Evolutionary conservation across 495 filamentous ascomycete species (phyloP), one percentile per base, ranked within the genome.

Genomic region (Aspergillus conjunctus): DNA sequence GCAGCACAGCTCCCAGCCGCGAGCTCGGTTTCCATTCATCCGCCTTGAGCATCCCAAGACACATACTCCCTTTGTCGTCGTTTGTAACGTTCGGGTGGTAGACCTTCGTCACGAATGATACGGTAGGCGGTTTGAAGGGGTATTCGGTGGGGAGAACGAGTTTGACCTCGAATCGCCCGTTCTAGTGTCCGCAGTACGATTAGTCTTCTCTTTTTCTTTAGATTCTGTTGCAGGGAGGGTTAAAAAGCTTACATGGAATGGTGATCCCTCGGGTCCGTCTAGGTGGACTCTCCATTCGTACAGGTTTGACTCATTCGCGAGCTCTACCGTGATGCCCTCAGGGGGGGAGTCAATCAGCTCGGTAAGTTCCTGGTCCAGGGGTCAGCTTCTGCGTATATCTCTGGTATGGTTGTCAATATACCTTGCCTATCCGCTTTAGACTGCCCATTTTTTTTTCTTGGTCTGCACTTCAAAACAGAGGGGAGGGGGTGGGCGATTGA

Each of bases 11-110:
- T 34, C 75, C 71, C 59, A 98, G 85, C 76, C 87, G 89, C 60
- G 86, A 89, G 32, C 85, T 86, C 1, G 94, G 94, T 81, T 98
- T 98, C 95, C 95, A 98, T 68, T 92, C 88, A 60, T 97, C 95
- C 21, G 86, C 65, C 58, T 92, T 88, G 62, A 98, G 83, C 75
- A 96, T 86, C 10, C 87, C 89, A 34, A 98, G 83, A 73, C 94
- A 98, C 89, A 98, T 96, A 69, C 81, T 85, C 9, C 94, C 94
- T 58, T 89, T 88, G 64, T 87, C 88, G 74, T 98, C 95, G 81
- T 97, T 97, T 69, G 90, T 92, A 48, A 98, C 87, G 77, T 98
- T 98, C 14, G 95, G 95, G 81, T 98, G 94, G 81, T 96, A 98
- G 77, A 98, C 91, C 71, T 94, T 96, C 41, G 94, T 98, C 53